Conservation (phyloP, 345 rosid genomes). For the Trapa bicornis region DNA sequence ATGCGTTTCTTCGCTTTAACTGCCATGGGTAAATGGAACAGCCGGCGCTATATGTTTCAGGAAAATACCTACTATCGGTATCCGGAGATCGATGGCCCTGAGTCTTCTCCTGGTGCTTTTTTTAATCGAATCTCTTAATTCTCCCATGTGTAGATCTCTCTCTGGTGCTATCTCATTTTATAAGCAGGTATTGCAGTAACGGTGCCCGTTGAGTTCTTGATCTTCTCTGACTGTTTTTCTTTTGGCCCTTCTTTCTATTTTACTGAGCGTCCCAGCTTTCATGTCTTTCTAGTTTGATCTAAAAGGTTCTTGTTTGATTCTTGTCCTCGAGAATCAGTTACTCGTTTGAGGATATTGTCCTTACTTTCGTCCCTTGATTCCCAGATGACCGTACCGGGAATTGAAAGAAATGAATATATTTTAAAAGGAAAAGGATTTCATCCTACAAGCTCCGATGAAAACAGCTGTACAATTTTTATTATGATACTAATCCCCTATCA, state of each 20-base stretch:
- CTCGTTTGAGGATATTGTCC: not conserved
- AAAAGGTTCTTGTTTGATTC: not conserved
- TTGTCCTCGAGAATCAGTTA: not conserved
- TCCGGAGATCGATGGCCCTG: constrained; percentile 5
- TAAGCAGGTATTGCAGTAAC: not conserved
- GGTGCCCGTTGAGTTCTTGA: not conserved
- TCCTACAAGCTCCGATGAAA: not conserved
- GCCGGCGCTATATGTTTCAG: constrained; percentile 11
- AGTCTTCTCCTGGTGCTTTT: constrained; percentile 13
- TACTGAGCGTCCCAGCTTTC: not conserved
- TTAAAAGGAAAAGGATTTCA: not conserved
- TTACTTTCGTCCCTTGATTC: not conserved
- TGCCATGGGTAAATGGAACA: constrained; percentile 15
- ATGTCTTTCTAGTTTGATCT: not conserved
- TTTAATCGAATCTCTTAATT: not conserved
- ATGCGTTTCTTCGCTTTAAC: not conserved
- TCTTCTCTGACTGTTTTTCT: not conserved
- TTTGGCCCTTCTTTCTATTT: not conserved
- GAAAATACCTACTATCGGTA: not conserved
- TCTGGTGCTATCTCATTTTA: not conserved
- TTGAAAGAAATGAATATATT: not conserved
- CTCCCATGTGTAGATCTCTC: not conserved
- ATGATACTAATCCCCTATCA: not conserved
- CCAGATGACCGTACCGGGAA: not conserved
- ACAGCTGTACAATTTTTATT: not conserved